A percentile compares a stretch with the other conserved stretches of the same genome.
These are phyloP conservation scores for Debaryomycetaceae sp. DNA, from an alignment of 1,139 yeast genomes.

Conservation along the genomic window DNA sequence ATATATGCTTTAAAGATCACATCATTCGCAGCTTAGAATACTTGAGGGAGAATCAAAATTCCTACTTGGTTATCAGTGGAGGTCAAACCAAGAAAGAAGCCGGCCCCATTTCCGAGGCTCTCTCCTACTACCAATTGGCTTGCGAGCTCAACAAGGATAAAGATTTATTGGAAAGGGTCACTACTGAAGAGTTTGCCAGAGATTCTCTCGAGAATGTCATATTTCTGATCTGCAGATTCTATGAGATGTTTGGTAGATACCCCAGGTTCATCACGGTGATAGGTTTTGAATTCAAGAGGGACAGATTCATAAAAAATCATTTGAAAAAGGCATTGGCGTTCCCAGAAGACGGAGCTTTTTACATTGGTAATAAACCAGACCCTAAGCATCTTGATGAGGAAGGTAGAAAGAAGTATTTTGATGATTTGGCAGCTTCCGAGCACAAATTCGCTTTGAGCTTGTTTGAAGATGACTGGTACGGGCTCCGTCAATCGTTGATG, in stretches of 20 bases:
- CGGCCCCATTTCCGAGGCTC: slow-evolving; percentile 59
- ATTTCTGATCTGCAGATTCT: slow-evolving; percentile 57
- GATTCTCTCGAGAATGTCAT: slow-evolving; percentile 80
- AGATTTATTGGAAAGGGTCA: slow-evolving; percentile 21
- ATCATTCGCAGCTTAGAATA: slow-evolving; percentile 36
- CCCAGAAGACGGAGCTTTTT: slow-evolving; percentile 33
- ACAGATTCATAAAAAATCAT: slow-evolving; percentile 57
- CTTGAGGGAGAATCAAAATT: slow-evolving; percentile 23
- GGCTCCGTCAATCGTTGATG: slow-evolving; percentile 38
- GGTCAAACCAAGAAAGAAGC: slow-evolving; percentile 63
- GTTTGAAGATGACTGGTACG: slow-evolving; percentile 63
- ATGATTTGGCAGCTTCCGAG: slow-evolving; percentile 47
- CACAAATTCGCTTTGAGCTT: slow-evolving; percentile 50
- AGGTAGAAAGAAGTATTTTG: slow-evolving; percentile 29
- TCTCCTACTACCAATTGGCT: slow-evolving; percentile 49
- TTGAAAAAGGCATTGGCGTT: slow-evolving; percentile 43
- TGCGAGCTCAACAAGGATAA: slow-evolving; percentile 8
- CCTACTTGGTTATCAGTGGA: slow-evolving; percentile 58
- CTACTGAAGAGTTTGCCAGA: slow-evolving; percentile 67
- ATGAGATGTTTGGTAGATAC: slow-evolving; percentile 42
- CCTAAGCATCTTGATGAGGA: slow-evolving; percentile 29
- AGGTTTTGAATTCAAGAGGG: slow-evolving; percentile 72
- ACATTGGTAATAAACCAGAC: slow-evolving; percentile 62
- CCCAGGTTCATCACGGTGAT: slow-evolving; percentile 56
- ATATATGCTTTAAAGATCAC: slow-evolving; percentile 64